phyloP scores from a whole-genome alignment of 371 early-diverging fungal species.

The Apophysomyces sp. region DNA sequence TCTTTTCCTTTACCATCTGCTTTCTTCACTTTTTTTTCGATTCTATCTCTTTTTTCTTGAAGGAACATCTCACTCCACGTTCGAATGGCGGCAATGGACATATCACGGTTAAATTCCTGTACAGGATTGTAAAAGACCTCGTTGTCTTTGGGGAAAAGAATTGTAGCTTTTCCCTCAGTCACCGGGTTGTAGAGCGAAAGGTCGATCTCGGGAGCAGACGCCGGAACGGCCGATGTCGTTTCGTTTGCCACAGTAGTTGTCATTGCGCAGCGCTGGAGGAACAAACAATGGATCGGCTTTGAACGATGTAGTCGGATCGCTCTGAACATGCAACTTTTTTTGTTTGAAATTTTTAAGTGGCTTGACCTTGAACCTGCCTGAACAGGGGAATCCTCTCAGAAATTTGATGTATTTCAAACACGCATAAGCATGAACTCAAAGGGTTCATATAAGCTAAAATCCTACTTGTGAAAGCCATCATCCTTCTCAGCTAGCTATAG shows the following conservation, averaged over 20 bases:
- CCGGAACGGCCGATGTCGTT: not conserved
- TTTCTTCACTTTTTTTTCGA: slow-evolving; percentile 47
- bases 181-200: slow-evolving; percentile 58
- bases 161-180: slow-evolving; percentile 85
- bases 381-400: too few species aligned
- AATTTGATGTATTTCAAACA: too few species aligned
- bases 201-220: slow-evolving; percentile 29
- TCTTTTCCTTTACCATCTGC: slow-evolving; percentile 23
- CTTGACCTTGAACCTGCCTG: too few species aligned
- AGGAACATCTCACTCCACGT: slow-evolving; percentile 78
- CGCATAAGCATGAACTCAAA: too few species aligned
- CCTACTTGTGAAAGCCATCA: too few species aligned
- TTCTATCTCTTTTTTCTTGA: slow-evolving; percentile 52
- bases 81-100: slow-evolving; percentile 93
- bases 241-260: not conserved
- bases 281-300: not conserved
- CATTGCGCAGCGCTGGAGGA: not conserved
- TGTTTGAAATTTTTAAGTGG: too few species aligned
- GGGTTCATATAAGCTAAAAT: too few species aligned
- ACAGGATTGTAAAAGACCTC: slow-evolving; percentile 99
- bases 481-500: too few species aligned
- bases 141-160: slow-evolving; percentile 85
- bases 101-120: slow-evolving; percentile 96
- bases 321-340: not conserved
- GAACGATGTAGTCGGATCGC: not conserved